Evolutionary conservation across 805 yeast species (phyloP), one percentile per base, ranked within the genome.

Genomic region (Sugiyamaella smithiae): DNA sequence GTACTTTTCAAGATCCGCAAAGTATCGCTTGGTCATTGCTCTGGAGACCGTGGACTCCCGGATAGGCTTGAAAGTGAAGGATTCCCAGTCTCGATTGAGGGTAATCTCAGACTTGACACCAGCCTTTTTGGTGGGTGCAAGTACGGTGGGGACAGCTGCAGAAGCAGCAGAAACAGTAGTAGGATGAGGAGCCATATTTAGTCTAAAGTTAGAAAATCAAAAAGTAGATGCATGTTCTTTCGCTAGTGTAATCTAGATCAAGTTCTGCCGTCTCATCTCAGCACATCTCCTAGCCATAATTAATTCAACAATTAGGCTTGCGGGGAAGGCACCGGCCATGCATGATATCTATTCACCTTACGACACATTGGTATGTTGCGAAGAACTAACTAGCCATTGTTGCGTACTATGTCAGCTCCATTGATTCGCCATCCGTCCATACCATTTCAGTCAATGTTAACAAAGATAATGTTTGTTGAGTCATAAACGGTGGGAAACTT

Each of bases 21-120:
- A 84, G 68, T 84, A 84, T 56, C 90, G 77, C 51, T 71, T 72
- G 37, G 89, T 84, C 90, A 84, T 84, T 28, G 90, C 91, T 53
- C 90, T 76, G 6, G 89, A 82, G 28, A 85, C 90, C 1, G 85
- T 81, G 5, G 88, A 80, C 69, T 84, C 91, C 51, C 89, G 75
- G 59, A 84, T 84, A 48, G 88, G 88, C 11, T 80, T 76, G 67
- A 84, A 84, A 57, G 74, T 68, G 68, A 84, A 84, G 40, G 71
- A 69, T 12, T 81, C 78, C 91, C 91, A 84, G 62, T 82, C 83
- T 45, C 55, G 53, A 43, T 46, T 25, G 35, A 50, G 54, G 41
- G 54, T 40, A n/a, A 33, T 20, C 19, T 14, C 35, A 31, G 48
- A 9, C 33, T 40, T 16, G n/a, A 46, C 36, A 11, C 32, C 6